These are phyloP conservation scores for Xenoacremonium recifei DNA, from an alignment of 2,329 filamentous ascomycete genomes.

Conservation along the genomic window DNA sequence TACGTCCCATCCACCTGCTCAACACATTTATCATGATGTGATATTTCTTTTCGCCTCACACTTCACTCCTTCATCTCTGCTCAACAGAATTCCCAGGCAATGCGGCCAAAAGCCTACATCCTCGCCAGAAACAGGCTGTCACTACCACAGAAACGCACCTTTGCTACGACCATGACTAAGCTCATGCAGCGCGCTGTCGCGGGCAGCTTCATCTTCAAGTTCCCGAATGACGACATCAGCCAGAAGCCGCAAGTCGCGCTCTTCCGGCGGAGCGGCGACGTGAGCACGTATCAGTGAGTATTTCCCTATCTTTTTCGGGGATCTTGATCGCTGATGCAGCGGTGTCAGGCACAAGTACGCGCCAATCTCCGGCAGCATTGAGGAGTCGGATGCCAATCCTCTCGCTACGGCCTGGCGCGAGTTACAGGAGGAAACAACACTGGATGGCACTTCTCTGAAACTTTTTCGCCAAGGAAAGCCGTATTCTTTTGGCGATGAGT, in stretches of 20 bases:
- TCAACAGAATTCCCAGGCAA: no score
- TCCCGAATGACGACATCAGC: conserved; percentile 31
- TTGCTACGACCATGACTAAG: conserved; percentile 16
- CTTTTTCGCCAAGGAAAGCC: conserved; percentile 57
- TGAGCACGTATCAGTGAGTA: conserved; percentile 58
- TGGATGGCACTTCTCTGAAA: conserved; percentile 45
- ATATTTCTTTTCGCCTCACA: no score
- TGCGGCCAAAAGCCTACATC: no score
- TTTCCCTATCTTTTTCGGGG: conserved; percentile 1
- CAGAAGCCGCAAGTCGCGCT: conserved; percentile 53
- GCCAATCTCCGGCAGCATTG: conserved; percentile 61
- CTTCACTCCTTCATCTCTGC: no score
- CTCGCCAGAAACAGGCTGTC: no score
- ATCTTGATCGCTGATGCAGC: neutral
- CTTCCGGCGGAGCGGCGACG: conserved; percentile 59
- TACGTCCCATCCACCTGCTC: no score
- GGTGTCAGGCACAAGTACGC: conserved; percentile 51
- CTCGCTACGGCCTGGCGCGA: conserved; percentile 61
- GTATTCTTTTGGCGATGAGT: conserved; percentile 54
- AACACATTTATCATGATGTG: no score
- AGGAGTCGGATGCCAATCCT: conserved; percentile 49
- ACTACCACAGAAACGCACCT: conserved; percentile 3
- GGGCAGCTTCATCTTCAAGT: conserved; percentile 51
- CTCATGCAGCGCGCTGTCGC: conserved; percentile 40
- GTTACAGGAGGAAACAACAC: conserved; percentile 59